Evolutionary conservation across 1,139 yeast species (phyloP).

Genomic region (Geotrichum histeridarum): DNA sequence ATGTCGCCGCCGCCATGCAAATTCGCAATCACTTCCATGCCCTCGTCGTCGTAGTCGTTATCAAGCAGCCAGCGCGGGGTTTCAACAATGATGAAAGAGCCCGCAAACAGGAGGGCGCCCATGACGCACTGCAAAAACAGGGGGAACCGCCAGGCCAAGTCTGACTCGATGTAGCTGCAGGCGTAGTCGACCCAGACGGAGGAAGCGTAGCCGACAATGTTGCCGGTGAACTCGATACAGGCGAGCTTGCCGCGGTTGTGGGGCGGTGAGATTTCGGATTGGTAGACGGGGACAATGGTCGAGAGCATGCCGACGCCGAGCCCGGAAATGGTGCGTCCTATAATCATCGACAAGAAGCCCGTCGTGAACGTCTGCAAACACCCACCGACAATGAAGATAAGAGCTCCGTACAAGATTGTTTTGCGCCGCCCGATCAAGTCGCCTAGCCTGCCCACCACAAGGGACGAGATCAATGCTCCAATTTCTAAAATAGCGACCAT

Average conservation of each 20-base stretch:
- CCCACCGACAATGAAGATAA: conserved; percentile 79
- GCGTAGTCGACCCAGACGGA: conserved; percentile 90
- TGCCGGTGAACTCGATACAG: conserved; percentile 89
- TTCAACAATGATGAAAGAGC: conserved; percentile 75
- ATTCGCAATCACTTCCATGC: conserved; percentile 76
- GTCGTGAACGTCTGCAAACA: conserved; percentile 58
- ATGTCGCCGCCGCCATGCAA: conserved; percentile 65
- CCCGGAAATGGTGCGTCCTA: conserved; percentile 79
- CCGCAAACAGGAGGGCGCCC: conserved; percentile 63
- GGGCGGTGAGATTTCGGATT: conserved; percentile 86
- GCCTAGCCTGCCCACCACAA: conserved; percentile 70
- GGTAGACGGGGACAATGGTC: conserved; percentile 94
- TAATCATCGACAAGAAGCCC: conserved; percentile 49
- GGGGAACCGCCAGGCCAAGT: conserved; percentile 75
- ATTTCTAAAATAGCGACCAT: conserved; percentile 80
- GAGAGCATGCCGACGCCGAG: conserved; percentile 84
- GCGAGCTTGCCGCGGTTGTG: conserved; percentile 84
- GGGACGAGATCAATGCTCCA: conserved; percentile 77
- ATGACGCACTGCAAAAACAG: conserved; percentile 69
- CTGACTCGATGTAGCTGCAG: conserved; percentile 55
- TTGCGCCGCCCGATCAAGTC: conserved; percentile 76
- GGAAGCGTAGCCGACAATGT: conserved; percentile 76
- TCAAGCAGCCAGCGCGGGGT: conserved; percentile 88
- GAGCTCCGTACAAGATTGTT: conserved; percentile 77
- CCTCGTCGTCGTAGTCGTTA: conserved; percentile 85